Evolutionary conservation across 306 rosid genomes (phyloP), one percentile per base, ranked within the genome.

Genomic region (Leucaena leucocephala): DNA sequence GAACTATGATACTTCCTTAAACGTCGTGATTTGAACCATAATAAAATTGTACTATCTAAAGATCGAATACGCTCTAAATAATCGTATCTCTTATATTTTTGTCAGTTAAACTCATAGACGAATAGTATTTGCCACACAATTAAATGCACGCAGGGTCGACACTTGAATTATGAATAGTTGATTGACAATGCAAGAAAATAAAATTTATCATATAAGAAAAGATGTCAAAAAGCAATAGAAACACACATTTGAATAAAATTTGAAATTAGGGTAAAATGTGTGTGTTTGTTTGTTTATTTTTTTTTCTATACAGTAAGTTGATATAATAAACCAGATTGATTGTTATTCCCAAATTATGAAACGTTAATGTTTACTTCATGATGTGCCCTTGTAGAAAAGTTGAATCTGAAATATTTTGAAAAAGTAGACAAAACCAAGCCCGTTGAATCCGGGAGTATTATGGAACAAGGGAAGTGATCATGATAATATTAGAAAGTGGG

Each of bases 381-480:
- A 57, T 67, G 66, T 81, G 77, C n/a, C 39, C 72, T 87, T 85
- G 89, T 85, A 87, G 85, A 89, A 89, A 89, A 22, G 36, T 21
- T 0, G 64, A 21, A 22, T 68, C 42, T 21, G 34, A 72, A 46
- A 52, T 67, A 33, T 33, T 22, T 11, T 8, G 4, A 13, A 62
- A 34, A 52, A 3, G 27, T 27, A 17, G 11, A 52, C 3, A 17
- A 17, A 65, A 75, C 44, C 39, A 27, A 66, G 49, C 68, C 77
- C 74, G 76, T 78, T 76, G 46, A 81, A 70, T 54, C 68, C 64
- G 72, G 70, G 59, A 80, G 80, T 89, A 76, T 79, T 87, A 71
- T 76, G 68, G 72, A 76, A 75, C 48, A 87, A 88, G 89, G 55
- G 78, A 89, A 87, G 91, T 81, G 86, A 87, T 84, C 72, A 78